Evolutionary conservation across 164 flowering plant species (phyloP), one percentile per base, ranked within the genome.

Genomic region (Magnolia officinalis): DNA sequence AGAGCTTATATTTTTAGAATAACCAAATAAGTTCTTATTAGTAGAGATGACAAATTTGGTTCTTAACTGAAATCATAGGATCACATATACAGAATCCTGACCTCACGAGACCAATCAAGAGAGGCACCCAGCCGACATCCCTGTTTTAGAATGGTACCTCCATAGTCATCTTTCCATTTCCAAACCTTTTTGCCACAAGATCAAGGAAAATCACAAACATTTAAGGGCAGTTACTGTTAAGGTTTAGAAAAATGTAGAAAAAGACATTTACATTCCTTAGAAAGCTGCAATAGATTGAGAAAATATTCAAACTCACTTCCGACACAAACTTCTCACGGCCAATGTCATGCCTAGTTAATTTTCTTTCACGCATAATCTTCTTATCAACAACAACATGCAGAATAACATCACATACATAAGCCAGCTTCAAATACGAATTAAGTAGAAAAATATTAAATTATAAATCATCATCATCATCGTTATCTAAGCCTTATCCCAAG

Each of bases 51-150:
- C 45, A 37, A 37, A 37, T 6, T 37, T 37, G 6, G 45, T 37
- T 37, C 45, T 37, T 37, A 37, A 4, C 37, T 58, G 23, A 74
- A 63, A 70, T 11, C 18, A 74, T 61, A 8, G 23, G 21, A 21
- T 76, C 6, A 7, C 21, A 26, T 31, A 51, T 10, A 5, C 9
- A 14, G 64, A 76, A 70, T 69, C 8, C 75, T 75, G 79, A 96
- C 98, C 96, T 96, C 97, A 67, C 98, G 98, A 4, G 99, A 89
- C 99, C 99, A 96, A 81, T 96, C 99, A 78, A 94, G 91, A 80
- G 99, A 91, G n/a, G 92, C 92, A 78, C 98, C 99, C 72, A 96
- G 73, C 16, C 97, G 86, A 4, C 98, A 90, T 70, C 80, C 87
- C 81, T 94, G 99, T 78, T 82, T 81, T 71, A 96, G 80, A 71